A percentile compares a stretch with the other conserved stretches of the same genome.
Conservation (phyloP, 208 protist species). For the Trypanosoma brucei region DNA sequence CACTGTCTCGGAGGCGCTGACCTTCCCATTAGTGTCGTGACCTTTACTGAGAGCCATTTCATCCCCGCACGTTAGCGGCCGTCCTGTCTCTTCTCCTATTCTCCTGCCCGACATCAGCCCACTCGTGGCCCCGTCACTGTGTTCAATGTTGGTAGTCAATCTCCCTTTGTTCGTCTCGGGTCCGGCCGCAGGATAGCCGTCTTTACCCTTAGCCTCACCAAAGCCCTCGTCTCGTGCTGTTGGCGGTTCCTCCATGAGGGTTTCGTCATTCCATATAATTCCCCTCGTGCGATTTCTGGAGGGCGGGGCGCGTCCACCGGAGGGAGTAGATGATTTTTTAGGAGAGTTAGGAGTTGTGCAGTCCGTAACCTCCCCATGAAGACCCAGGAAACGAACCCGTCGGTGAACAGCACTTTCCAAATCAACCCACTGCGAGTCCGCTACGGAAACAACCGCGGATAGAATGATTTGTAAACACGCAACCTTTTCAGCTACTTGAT, state of each 20-base stretch:
- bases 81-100: too few relatives aligned
- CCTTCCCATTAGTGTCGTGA: too few relatives aligned
- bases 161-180: background rate
- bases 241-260: background rate
- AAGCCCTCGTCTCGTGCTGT: background rate
- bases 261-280: background rate
- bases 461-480: constrained; percentile 21
- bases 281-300: background rate
- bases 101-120: too few relatives aligned
- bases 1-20: too few relatives aligned
- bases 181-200: background rate
- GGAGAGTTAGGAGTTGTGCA: background rate
- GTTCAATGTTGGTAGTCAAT: background rate
- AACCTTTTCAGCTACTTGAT: background rate
- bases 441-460: constrained; percentile 11
- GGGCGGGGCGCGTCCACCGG: too few relatives aligned
- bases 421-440: constrained; percentile 21
- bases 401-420: constrained; percentile 17
- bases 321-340: too few relatives aligned
- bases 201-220: background rate
- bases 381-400: constrained; percentile 15
- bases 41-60: too few relatives aligned
- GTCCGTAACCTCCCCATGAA: constrained; percentile 10
- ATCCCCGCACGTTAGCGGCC: too few relatives aligned
- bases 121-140: too few relatives aligned